phyloP scores from a whole-genome alignment of 768 basidiomycete genomes.

The Tulasnella sp. region DNA sequence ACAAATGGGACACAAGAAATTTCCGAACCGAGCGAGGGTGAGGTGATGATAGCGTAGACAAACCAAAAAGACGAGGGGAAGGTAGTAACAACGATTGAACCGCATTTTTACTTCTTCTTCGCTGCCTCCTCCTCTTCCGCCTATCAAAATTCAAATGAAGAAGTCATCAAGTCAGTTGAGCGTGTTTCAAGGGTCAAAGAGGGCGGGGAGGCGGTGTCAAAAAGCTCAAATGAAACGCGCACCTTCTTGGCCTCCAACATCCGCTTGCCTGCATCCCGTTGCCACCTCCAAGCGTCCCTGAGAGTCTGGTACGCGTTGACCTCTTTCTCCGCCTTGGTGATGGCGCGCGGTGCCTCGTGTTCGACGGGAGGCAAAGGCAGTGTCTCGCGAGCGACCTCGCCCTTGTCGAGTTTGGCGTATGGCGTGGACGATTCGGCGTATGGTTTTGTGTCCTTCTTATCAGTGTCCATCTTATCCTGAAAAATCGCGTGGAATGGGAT shows the following conservation, averaged over 20 bases:
- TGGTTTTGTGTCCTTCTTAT: background rate
- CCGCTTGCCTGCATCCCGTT: conserved; percentile 61
- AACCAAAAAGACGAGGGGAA: background rate
- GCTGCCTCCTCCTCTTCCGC: background rate
- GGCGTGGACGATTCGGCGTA: background rate
- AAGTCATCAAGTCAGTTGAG: too few species aligned
- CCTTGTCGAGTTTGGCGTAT: conserved; percentile 29
- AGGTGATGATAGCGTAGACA: background rate
- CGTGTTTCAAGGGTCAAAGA: too few species aligned
- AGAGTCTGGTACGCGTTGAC: conserved; percentile 85
- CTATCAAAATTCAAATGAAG: background rate
- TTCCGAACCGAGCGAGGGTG: background rate
- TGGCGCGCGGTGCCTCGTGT: conserved; percentile 83
- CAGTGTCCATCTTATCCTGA: background rate
- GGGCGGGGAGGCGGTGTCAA: background rate
- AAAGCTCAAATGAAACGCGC: too few species aligned
- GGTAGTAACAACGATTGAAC: background rate
- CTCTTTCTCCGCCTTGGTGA: conserved; percentile 80
- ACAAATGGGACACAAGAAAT: too few species aligned
- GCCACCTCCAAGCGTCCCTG: conserved; percentile 69
- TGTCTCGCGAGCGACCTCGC: conserved; percentile 57
- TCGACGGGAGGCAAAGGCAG: conserved; percentile 59
- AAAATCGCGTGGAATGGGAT: background rate
- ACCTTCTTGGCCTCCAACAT: conserved; percentile 4
- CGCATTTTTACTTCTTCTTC: background rate